These are phyloP conservation scores for Pestalotiopsis sp. DNA, from an alignment of 2,329 filamentous ascomycete genomes.

Conservation along the genomic window DNA sequence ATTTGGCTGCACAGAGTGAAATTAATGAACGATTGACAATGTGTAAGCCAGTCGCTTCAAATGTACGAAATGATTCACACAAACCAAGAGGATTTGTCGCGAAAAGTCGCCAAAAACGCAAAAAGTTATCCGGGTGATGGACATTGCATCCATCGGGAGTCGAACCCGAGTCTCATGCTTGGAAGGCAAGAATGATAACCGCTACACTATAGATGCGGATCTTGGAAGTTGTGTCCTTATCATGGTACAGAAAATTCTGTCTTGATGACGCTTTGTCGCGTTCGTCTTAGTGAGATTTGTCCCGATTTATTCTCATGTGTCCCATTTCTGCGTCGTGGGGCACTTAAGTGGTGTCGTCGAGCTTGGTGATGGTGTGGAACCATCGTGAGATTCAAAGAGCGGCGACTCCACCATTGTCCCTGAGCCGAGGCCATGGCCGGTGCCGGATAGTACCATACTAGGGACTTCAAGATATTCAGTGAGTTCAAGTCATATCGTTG, in stretches of 20 bases:
- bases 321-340: not conserved
- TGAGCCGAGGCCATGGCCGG: no score
- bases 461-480: no score
- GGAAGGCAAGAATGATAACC: not conserved
- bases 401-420: no score
- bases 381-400: no score
- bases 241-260: fast-evolving
- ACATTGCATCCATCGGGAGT: not conserved
- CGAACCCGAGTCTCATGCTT: not conserved
- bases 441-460: no score
- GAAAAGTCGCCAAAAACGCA: not conserved
- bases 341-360: no score
- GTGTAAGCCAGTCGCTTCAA: no score
- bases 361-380: no score
- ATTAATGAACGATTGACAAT: no score
- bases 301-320: not conserved
- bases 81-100: fast-evolving
- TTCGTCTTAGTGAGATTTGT: not conserved
- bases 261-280: not conserved
- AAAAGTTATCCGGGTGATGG: not conserved
- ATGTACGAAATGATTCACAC: no score
- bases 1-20: no score
- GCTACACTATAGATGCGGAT: not conserved
- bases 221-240: not conserved
- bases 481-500: no score